phyloP scores from a whole-genome alignment of 495 filamentous ascomycete species.

The Opeltia flavorubescens region DNA sequence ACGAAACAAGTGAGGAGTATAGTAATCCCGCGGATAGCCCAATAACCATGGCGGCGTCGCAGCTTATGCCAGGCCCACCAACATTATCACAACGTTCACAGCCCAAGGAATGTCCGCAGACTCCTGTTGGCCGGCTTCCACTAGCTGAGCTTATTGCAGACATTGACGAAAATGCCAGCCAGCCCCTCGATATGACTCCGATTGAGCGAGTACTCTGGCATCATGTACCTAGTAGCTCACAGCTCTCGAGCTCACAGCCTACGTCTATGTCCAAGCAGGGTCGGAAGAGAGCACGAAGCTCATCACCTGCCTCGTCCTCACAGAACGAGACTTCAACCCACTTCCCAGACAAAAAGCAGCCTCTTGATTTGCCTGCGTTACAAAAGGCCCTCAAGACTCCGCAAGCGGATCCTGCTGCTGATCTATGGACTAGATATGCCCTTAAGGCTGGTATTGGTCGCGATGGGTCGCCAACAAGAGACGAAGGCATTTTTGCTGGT shows the following conservation, averaged over 20 bases:
- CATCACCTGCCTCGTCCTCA: slow-evolving; percentile 66
- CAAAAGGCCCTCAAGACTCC: slow-evolving; percentile 54
- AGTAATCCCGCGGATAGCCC: slow-evolving; percentile 19
- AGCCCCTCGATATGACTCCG: slow-evolving; percentile 38
- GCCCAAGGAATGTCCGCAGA: slow-evolving; percentile 41
- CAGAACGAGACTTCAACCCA: slow-evolving; percentile 31
- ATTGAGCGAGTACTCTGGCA: slow-evolving; percentile 68
- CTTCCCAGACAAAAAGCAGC: slow-evolving; percentile 26
- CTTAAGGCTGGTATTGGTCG: slow-evolving; percentile 18
- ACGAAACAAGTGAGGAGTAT: slow-evolving; percentile 16
- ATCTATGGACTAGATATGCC: slow-evolving; percentile 70
- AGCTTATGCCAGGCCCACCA: slow-evolving; percentile 18
- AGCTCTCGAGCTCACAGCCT: slow-evolving; percentile 25
- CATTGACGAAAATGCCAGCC: slow-evolving; percentile 40
- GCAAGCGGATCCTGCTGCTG: slow-evolving; percentile 65
- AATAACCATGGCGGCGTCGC: slow-evolving; percentile 24
- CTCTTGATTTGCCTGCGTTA: slow-evolving; percentile 36
- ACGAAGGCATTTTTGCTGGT: slow-evolving; percentile 41
- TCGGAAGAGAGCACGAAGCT: slow-evolving; percentile 65
- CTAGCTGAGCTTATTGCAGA: slow-evolving; percentile 71
- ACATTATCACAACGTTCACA: slow-evolving; percentile 19
- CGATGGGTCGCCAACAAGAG: slow-evolving; percentile 19
- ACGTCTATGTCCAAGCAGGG: slow-evolving; percentile 29
- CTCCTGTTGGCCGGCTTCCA: slow-evolving; percentile 59
- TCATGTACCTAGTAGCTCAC: slow-evolving; percentile 34